phyloP scores from a whole-genome alignment of 2,329 filamentous ascomycete species.

The Fusarium sp. region DNA sequence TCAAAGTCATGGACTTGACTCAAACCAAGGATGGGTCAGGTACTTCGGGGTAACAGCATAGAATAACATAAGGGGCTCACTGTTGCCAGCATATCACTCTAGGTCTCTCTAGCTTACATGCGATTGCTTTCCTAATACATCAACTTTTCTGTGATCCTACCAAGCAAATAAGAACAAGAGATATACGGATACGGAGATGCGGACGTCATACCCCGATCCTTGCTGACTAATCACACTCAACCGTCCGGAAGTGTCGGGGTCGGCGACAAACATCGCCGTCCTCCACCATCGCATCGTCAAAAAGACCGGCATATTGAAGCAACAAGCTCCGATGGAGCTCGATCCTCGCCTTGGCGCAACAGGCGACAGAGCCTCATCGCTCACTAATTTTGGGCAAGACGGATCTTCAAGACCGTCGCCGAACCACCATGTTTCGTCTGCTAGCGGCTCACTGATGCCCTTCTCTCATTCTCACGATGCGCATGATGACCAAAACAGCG shows the following conservation, averaged over 20 bases:
- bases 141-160: too few relatives aligned
- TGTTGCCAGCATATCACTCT: background rate
- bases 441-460: conserved; percentile 22
- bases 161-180: background rate
- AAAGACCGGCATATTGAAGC: conserved; percentile 30
- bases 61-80: background rate
- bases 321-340: conserved; percentile 50
- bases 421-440: conserved; percentile 26
- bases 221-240: conserved; percentile 36
- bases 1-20: too few relatives aligned
- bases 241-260: conserved; percentile 45
- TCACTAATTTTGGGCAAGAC: conserved; percentile 23
- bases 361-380: conserved; percentile 41
- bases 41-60: background rate
- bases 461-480: conserved; percentile 26
- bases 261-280: conserved; percentile 50
- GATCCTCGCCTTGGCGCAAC: conserved; percentile 50
- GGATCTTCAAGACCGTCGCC: conserved; percentile 37
- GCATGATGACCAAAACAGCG: conserved; percentile 27
- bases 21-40: too few relatives aligned
- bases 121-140: too few relatives aligned
- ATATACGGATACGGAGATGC: conserved; percentile 23
- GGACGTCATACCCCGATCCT: conserved; percentile 28
- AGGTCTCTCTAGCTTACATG: too few relatives aligned
- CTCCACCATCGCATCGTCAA: conserved; percentile 34